A percentile compares a stretch with the other conserved stretches of the same genome.
phyloP scores from a whole-genome alignment of 2,329 filamentous ascomycete species.

The Lachnellula suecica region DNA sequence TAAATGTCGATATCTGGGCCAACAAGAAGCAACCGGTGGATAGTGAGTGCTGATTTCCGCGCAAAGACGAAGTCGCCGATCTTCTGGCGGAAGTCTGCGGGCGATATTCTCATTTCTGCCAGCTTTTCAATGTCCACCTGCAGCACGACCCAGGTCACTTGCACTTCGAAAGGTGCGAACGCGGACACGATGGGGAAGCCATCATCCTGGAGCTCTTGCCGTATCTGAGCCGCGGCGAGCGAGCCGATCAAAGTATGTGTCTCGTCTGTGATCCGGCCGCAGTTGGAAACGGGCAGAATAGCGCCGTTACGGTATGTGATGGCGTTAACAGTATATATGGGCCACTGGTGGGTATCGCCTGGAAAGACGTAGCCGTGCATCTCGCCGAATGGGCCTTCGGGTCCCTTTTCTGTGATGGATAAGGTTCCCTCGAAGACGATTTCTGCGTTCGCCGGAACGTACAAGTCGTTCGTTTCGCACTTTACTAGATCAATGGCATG shows the following conservation, averaged over 20 bases:
- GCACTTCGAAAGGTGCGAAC: conserved; percentile 44
- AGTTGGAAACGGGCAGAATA: conserved; percentile 45
- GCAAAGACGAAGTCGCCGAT: conserved; percentile 44
- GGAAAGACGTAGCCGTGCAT: conserved; percentile 45
- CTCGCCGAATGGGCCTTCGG: conserved; percentile 51
- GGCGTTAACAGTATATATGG: conserved; percentile 42
- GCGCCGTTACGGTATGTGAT: conserved; percentile 48
- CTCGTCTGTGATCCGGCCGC: conserved; percentile 45
- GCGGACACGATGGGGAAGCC: conserved; percentile 44
- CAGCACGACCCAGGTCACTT: conserved; percentile 49
- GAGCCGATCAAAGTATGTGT: conserved; percentile 41
- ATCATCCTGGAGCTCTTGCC: conserved; percentile 34
- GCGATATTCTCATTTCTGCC: conserved; percentile 50
- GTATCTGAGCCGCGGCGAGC: conserved; percentile 44
- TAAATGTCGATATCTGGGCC: conserved; percentile 47
- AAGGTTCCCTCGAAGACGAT: conserved; percentile 51
- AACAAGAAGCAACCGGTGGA: conserved; percentile 45
- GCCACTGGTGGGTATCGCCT: conserved; percentile 38
- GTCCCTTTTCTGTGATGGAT: conserved; percentile 41
- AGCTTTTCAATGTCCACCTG: conserved; percentile 58
- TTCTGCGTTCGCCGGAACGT: conserved; percentile 49
- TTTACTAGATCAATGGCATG: conserved; percentile 47
- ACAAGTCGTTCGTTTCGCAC: conserved; percentile 49
- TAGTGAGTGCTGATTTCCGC: conserved; percentile 41
- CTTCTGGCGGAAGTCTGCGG: conserved; percentile 37